These are phyloP conservation scores for Pyricularia sp. DNA, from an alignment of 2,329 filamentous ascomycete species.

Conservation along the genomic window DNA sequence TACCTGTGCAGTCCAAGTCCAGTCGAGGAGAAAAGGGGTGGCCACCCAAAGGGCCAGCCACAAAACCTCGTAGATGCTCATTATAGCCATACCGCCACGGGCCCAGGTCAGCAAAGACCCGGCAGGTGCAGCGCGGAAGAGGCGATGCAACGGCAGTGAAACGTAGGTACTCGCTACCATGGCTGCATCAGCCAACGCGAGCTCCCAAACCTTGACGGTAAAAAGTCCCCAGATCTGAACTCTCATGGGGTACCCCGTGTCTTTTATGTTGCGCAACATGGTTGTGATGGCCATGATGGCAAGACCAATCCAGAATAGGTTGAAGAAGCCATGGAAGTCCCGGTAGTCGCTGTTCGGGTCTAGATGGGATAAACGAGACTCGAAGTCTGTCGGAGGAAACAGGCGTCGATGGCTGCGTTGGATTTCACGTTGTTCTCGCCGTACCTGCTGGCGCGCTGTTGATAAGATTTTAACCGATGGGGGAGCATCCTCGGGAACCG, in stretches of 20 bases:
- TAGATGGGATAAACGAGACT: slow-evolving; percentile 87
- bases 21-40: slow-evolving; percentile 75
- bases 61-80: slow-evolving; percentile 68
- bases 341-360: slow-evolving; percentile 82
- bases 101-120: slow-evolving; percentile 60
- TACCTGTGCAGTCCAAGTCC: slow-evolving; percentile 97
- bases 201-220: slow-evolving; percentile 78
- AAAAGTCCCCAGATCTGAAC: slow-evolving; percentile 84
- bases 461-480: slow-evolving; percentile 83
- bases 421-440: slow-evolving; percentile 43
- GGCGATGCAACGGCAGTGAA: slow-evolving; percentile 62
- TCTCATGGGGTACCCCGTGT: slow-evolving; percentile 79
- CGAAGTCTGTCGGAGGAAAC: slow-evolving; percentile 90
- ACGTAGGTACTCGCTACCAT: slow-evolving; percentile 74
- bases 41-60: slow-evolving; percentile 81
- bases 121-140: slow-evolving; percentile 46
- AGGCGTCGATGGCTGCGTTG: slow-evolving; percentile 60
- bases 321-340: slow-evolving; percentile 96
- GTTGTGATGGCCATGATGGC: slow-evolving; percentile 95
- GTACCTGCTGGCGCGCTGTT: slow-evolving; percentile 71
- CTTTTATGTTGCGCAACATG: slow-evolving; percentile 87
- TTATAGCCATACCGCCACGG: slow-evolving; percentile 67
- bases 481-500: slow-evolving; percentile 81
- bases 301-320: slow-evolving; percentile 94
- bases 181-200: slow-evolving; percentile 71